These are phyloP conservation scores for Hypoxylon cercidicola DNA, from an alignment of 495 filamentous ascomycete genomes.

Conservation along the genomic window DNA sequence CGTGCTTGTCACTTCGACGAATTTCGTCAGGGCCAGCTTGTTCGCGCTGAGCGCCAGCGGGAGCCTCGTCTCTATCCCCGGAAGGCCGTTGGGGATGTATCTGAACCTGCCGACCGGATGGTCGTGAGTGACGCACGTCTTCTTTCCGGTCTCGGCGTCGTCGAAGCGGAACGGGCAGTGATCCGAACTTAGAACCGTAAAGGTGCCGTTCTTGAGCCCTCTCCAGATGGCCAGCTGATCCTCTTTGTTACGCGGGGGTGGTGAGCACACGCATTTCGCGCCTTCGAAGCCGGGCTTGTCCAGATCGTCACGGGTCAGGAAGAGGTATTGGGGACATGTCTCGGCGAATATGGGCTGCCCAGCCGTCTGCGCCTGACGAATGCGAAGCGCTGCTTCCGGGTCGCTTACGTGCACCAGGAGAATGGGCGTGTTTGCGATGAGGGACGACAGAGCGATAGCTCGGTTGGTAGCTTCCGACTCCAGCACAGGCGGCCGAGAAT, in stretches of 20 bases:
- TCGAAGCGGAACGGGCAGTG: constrained; percentile 67
- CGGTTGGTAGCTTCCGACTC: constrained; percentile 69
- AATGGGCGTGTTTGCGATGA: constrained; percentile 63
- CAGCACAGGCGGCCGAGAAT: constrained; percentile 62
- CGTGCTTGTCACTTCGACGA: constrained; percentile 67
- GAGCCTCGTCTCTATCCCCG: constrained; percentile 69
- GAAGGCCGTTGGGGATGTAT: constrained; percentile 68
- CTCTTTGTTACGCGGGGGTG: constrained; percentile 52
- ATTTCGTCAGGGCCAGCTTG: constrained; percentile 62
- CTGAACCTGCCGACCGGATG: constrained; percentile 60
- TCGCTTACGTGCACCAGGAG: constrained; percentile 70
- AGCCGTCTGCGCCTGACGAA: constrained; percentile 65
- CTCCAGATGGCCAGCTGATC: constrained; percentile 59
- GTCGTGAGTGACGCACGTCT: constrained; percentile 54
- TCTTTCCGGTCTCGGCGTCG: constrained; percentile 59
- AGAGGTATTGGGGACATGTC: constrained; percentile 74
- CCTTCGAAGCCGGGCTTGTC: constrained; percentile 63
- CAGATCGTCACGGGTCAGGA: constrained; percentile 63
- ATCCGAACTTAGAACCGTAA: constrained; percentile 64
- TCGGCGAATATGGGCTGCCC: constrained; percentile 69
- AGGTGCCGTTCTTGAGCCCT: constrained; percentile 60
- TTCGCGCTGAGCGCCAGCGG: constrained; percentile 57
- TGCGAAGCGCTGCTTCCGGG: constrained; percentile 59
- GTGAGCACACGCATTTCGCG: constrained; percentile 63
- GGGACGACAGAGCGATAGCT: constrained; percentile 63